Evolutionary conservation across 2,329 filamentous ascomycete genomes (phyloP), one percentile per base, ranked within the genome.

Genomic region (Phaeoacremonium minimum): DNA sequence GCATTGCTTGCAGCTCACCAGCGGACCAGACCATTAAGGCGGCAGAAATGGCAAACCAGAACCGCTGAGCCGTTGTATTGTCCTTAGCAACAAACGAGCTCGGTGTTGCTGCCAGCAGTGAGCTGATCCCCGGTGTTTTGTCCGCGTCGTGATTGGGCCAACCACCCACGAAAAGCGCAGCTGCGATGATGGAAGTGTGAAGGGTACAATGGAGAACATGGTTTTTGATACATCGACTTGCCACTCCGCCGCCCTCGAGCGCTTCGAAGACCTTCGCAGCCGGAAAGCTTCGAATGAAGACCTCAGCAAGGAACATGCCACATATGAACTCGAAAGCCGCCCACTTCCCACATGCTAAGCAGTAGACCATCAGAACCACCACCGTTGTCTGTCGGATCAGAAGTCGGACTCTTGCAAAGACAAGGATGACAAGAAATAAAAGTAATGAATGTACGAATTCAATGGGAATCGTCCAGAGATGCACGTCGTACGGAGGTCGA

Each of bases 381-480:
- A 55, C 47, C 6, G 47, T 36, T 1, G 38, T 40, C 31, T 62
- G 50, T 1, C 65, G 57, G 12, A 64, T 37, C 9, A 45, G 42
- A 7, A 54, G 42, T 30, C 55, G 52, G 19, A 65, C 42, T 15
- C 59, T 50, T 13, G 60, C 57, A 3, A 67, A 43, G 19, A 58
- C 51, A n/a, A 69, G 40, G 15, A 63, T 45, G n/a, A 63, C 41
- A 28, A 60, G 44, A 38, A 70, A 69, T 6, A 69, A 46, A 15
- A 67, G 46, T 57, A 70, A 59, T 7, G 67, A 71, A 46, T 67
- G 60, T 17, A 56, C 61, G 35, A 69, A 64, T 38, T 72, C 67
- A 37, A 69, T 59, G 1, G 69, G 64, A 14, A 73, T 68, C 2
- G 68, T 71, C 69, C 67, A 72, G 13, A 71, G 53, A 36, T 70